phyloP scores from a whole-genome alignment of 1,284 basidiomycete species.

The Leucoagaricus sp. region DNA sequence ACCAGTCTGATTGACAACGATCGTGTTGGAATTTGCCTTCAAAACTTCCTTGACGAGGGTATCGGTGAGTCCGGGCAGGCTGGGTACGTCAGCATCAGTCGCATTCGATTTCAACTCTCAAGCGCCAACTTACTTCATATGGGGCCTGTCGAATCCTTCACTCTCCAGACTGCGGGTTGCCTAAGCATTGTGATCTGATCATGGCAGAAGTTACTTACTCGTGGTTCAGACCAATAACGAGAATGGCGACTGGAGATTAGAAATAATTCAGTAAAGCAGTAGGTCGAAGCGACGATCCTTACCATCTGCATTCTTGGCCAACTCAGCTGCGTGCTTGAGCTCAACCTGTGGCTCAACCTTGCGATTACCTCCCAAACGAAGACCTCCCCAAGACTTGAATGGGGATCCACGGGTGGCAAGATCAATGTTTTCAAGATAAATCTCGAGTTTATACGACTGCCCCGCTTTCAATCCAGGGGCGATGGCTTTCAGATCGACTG shows the following conservation, averaged over 20 bases:
- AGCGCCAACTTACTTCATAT: constrained; percentile 34
- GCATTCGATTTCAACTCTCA: not conserved
- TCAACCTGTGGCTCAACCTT: constrained; percentile 35
- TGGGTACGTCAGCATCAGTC: constrained; percentile 16
- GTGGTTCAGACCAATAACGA: constrained; percentile 49
- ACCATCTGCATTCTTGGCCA: constrained; percentile 46
- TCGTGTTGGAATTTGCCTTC: constrained; percentile 46
- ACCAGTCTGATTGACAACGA: constrained; percentile 57
- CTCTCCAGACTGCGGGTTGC: constrained; percentile 42
- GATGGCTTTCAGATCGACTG: constrained; percentile 36
- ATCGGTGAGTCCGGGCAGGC: constrained; percentile 49
- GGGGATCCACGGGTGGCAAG: constrained; percentile 33
- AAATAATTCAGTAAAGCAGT: not conserved
- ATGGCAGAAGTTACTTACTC: constrained; percentile 34
- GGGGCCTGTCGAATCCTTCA: constrained; percentile 45
- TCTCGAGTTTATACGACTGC: constrained; percentile 37
- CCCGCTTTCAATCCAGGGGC: constrained; percentile 39
- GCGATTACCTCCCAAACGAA: constrained; percentile 44
- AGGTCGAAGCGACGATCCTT: constrained; percentile 12
- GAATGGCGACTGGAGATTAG: constrained; percentile 33
- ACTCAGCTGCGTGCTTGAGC: constrained; percentile 41
- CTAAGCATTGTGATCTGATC: not conserved
- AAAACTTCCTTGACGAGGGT: constrained; percentile 52
- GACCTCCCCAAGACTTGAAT: constrained; percentile 43
- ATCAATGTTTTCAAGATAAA: constrained; percentile 35